Percentiles rank a stretch among this genome's conserved stretches.
Conservation (phyloP, 257 asterid species). For the Galeopsis tetrahit region DNA sequence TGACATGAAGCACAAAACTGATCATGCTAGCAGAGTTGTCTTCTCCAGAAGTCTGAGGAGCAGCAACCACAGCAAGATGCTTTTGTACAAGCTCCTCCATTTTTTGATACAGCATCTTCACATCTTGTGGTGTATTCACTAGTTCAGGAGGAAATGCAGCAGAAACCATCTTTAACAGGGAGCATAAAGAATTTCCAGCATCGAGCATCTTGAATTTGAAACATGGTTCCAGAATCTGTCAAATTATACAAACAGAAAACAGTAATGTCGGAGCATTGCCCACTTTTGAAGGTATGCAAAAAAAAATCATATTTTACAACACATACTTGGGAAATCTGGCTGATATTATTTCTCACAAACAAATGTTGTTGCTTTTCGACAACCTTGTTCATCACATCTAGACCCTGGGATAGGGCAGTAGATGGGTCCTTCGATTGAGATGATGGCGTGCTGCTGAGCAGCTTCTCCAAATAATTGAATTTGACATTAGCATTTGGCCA, state of each 20-base stretch:
- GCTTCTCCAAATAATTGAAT: conserved; percentile 96
- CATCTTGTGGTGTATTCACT: conserved; percentile 79
- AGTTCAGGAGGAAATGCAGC: conserved; percentile 92
- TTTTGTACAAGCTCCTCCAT: conserved; percentile 95
- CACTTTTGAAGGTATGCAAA: conserved; percentile 24
- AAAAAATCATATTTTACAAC: conserved; percentile 35
- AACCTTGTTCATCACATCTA: conserved; percentile 99
- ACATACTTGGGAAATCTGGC: conserved; percentile 90
- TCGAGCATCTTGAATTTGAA: conserved; percentile 97
- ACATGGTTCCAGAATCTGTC: conserved; percentile 97
- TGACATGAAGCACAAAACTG: conserved; percentile 89
- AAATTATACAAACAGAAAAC: conserved; percentile 27
- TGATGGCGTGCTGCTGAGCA: conserved; percentile 89
- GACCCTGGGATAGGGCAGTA: conserved; percentile 96
- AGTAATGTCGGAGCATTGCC: conserved; percentile 20
- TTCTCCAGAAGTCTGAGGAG: conserved; percentile 89
- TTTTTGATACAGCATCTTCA: conserved; percentile 87
- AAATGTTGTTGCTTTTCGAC: conserved; percentile 95
- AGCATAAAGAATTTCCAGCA: conserved; percentile 95
- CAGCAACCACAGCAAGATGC: conserved; percentile 92
- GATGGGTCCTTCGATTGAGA: conserved; percentile 99
- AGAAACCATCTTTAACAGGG: conserved; percentile 90
- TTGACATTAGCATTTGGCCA: conserved; percentile 99
- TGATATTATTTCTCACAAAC: conserved; percentile 92
- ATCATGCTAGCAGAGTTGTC: conserved; percentile 92